phyloP scores from a whole-genome alignment of 495 filamentous ascomycete species.

The Penicillium cataractarum region DNA sequence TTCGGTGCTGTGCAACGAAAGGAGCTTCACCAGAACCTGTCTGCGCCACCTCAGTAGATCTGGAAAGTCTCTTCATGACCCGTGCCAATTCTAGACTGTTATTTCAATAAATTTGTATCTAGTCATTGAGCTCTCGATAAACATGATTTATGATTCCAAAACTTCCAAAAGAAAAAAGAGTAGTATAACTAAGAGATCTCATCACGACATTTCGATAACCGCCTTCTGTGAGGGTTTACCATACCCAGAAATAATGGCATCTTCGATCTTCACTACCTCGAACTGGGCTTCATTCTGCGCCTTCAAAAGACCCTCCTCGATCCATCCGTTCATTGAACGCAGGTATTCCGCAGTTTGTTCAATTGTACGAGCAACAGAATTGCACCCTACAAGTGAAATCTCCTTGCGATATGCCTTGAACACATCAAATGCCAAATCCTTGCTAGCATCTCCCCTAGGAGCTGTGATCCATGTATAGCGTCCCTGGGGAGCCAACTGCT shows the following conservation, averaged over 20 bases:
- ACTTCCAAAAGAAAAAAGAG: background rate
- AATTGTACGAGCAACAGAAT: slow-evolving; percentile 15
- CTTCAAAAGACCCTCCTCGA: slow-evolving; percentile 16
- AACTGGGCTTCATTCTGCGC: slow-evolving; percentile 17
- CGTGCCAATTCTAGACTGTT: background rate
- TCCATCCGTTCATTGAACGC: slow-evolving; percentile 15
- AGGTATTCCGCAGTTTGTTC: slow-evolving; percentile 19
- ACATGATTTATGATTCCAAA: background rate
- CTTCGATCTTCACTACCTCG: slow-evolving; percentile 14
- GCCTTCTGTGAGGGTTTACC: slow-evolving; percentile 13
- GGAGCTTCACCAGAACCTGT: slow-evolving; percentile 56
- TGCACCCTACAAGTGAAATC: slow-evolving; percentile 23
- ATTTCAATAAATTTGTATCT: background rate
- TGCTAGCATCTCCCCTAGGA: slow-evolving; percentile 19
- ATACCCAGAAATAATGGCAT: slow-evolving; percentile 22
- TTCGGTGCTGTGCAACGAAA: slow-evolving; percentile 72
- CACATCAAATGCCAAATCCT: slow-evolving; percentile 18
- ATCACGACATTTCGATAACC: slow-evolving; percentile 18
- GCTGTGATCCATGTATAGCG: slow-evolving; percentile 28
- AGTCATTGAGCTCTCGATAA: background rate
- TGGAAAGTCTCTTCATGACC: background rate
- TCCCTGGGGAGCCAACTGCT: slow-evolving; percentile 19
- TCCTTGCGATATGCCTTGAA: slow-evolving; percentile 29
- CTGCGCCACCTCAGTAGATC: slow-evolving; percentile 19
- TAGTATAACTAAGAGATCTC: background rate